These are phyloP conservation scores for Echeveria elegans DNA, from an alignment of 164 flowering plant species.

Conservation along the genomic window DNA sequence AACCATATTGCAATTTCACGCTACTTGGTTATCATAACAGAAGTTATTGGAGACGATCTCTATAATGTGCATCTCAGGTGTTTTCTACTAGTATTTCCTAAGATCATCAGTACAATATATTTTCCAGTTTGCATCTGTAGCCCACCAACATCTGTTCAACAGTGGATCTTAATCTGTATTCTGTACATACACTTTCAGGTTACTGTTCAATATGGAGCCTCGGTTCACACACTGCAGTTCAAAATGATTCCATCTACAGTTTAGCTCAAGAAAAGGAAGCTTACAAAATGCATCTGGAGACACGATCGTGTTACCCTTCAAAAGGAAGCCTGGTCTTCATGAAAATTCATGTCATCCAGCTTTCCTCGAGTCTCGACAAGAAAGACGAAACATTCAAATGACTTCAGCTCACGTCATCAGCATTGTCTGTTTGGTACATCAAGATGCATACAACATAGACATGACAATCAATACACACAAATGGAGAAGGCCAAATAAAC, in stretches of 20 bases:
- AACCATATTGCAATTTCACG: no score
- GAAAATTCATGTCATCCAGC: neutral
- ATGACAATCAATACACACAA: neutral
- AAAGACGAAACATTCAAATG: neutral
- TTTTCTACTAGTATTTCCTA: neutral
- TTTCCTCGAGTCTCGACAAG: neutral
- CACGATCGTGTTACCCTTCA: neutral
- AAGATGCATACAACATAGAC: neutral
- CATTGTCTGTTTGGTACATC: neutral
- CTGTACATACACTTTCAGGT: neutral
- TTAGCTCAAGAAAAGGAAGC: neutral
- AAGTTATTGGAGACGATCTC: no score
- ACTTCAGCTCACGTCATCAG: neutral
- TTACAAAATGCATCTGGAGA: neutral
- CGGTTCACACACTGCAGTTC: neutral
- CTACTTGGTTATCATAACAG: no score
- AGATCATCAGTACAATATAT: neutral
- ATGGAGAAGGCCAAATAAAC: neutral
- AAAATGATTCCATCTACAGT: neutral
- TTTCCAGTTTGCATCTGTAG: neutral
- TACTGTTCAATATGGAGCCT: neutral
- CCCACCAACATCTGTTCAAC: neutral
- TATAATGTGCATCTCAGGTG: no score
- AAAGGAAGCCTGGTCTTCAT: neutral
- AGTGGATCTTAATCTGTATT: neutral